Evolutionary conservation across 352 stramenopile genomes (phyloP), one percentile per base, ranked within the genome.

Genomic region (Phytophthora tentaculata): DNA sequence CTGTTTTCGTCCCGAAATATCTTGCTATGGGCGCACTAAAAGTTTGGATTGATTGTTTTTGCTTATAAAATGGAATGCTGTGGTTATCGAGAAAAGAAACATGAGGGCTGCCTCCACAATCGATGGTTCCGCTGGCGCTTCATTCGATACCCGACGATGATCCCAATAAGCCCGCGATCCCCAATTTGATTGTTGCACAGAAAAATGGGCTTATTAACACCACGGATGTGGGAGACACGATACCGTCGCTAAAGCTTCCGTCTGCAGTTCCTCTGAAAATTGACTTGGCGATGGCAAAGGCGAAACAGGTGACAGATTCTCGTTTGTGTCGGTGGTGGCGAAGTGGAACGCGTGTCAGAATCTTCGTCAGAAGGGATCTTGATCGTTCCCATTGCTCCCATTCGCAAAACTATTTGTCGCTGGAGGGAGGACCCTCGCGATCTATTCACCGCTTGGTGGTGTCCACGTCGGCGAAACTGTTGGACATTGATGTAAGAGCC

Each of bases 141-240:
- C 12, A 70, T 65, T 50, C 67, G 61, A 41, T 72, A 71, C n/a
- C 54, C 70, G 47, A 65, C 48, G 17, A 73, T 48, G 44, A 24
- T 2, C 73, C 66, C 44, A 2, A 67, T 23, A 76, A 37, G 19
- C 69, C 63, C 16, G 57, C 59, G 28, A 72, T 39, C 8, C 37
- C 70, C 16, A 39, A 9, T 39, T 3, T 14, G 10, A 39, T 39
- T 9, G 32, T 14, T 9, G 68, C 76, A 35, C 87, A 74, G 52
- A 88, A 87, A 16, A 90, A 62, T 20, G 78, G 82, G 19, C 64
- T 83, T 39, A 61, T 79, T 12, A 47, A 50, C 35, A 77, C 49
- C 12, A 48, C 12, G 39, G 69, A 70, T 32, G 59, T 77, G 12
- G 49, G 54, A 6, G 64, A 66, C 8, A 61, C 45, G 28, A 39